Percentiles rank a stretch among this genome's conserved stretches.
These are phyloP conservation scores for Phylloporus scabripes DNA, from an alignment of 768 basidiomycete genomes.

Conservation along the genomic window DNA sequence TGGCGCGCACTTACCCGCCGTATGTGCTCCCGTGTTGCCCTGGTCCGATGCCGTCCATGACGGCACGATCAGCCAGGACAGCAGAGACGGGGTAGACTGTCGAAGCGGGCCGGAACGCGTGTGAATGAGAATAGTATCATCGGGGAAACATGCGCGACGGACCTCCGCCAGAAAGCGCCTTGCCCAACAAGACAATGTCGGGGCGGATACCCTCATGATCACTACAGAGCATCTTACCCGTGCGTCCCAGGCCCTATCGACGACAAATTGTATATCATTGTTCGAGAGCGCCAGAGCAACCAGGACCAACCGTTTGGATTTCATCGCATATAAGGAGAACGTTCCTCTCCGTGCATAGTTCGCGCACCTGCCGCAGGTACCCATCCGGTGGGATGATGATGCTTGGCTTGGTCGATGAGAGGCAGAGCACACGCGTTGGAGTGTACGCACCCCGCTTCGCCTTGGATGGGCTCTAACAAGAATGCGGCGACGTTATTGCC, in stretches of 20 bases:
- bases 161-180: slow-evolving; percentile 95
- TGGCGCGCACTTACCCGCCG: slow-evolving; percentile 58
- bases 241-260: slow-evolving; percentile 71
- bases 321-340: slow-evolving; percentile 96
- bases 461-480: slow-evolving; percentile 96
- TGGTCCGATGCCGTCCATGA: slow-evolving; percentile 96
- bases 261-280: slow-evolving; percentile 24
- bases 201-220: slow-evolving; percentile 86
- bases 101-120: neutral
- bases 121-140: slow-evolving; percentile 1
- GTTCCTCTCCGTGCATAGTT: slow-evolving; percentile 87
- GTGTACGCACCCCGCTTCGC: slow-evolving; percentile 82
- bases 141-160: slow-evolving; percentile 24
- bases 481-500: slow-evolving; percentile 87
- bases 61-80: slow-evolving; percentile 82
- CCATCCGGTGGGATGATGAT: slow-evolving; percentile 89
- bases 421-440: neutral
- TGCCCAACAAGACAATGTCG: slow-evolving; percentile 88
- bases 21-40: slow-evolving; percentile 97
- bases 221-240: slow-evolving; percentile 89
- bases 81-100: slow-evolving; percentile 94
- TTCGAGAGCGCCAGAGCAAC: neutral
- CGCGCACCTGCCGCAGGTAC: slow-evolving; percentile 72
- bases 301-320: slow-evolving; percentile 76
- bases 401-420: slow-evolving; percentile 33